Conservation (phyloP, 441 rosid species). For the Adansonia gregorii region DNA sequence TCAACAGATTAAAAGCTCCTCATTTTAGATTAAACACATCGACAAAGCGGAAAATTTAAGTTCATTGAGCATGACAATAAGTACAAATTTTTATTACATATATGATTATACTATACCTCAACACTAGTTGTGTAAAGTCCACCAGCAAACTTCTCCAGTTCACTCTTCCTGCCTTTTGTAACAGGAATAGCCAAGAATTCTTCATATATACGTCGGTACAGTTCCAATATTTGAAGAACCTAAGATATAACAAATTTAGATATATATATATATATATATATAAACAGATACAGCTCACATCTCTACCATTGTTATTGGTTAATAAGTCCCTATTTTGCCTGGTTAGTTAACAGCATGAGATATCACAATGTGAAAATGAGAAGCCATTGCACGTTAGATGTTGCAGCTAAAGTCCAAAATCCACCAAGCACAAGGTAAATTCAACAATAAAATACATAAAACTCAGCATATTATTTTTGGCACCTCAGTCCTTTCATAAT, state of each 20-base stretch:
- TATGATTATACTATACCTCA: slow-evolving; percentile 54
- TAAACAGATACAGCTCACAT: neutral
- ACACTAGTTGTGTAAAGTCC: slow-evolving; percentile 97
- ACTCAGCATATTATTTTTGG: neutral
- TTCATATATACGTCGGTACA: slow-evolving; percentile 85
- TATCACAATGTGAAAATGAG: slow-evolving; percentile 2
- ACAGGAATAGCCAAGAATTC: slow-evolving; percentile 93
- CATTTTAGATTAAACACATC: slow-evolving; percentile 22
- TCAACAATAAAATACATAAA: slow-evolving; percentile 9
- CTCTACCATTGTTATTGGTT: neutral
- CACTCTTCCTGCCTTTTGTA: slow-evolving; percentile 93
- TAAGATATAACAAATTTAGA: slow-evolving; percentile 30
- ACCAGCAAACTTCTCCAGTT: slow-evolving; percentile 97
- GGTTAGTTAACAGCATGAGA: neutral
- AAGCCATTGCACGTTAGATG: neutral
- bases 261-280: neutral
- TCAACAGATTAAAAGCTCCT: slow-evolving; percentile 11
- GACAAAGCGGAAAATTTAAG: slow-evolving; percentile 1
- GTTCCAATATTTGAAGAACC: slow-evolving; percentile 95
- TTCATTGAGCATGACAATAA: neutral
- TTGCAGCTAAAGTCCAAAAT: slow-evolving; percentile 16
- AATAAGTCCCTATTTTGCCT: neutral
- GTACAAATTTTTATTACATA: neutral
- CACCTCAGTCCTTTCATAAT: neutral
- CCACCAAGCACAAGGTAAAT: slow-evolving; percentile 4